A percentile compares a stretch with the other conserved stretches of the same genome.
Evolutionary conservation across 2,329 filamentous ascomycete genomes (phyloP).

Genomic region (Aspergillus texensis): DNA sequence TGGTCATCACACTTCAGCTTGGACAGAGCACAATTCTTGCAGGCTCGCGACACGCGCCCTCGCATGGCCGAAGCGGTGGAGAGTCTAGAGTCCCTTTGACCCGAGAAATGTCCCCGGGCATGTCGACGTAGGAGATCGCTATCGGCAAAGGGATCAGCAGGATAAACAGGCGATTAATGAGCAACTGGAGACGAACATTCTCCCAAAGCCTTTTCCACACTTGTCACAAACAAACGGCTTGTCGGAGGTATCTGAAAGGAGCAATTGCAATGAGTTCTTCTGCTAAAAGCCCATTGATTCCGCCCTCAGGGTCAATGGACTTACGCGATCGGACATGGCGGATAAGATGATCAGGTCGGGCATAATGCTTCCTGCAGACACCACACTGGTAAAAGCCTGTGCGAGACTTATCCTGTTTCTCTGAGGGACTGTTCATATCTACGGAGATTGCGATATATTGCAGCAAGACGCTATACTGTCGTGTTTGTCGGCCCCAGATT

Average conservation of each 20-base stretch:
- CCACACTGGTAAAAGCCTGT: conserved; percentile 51
- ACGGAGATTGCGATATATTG: neutral
- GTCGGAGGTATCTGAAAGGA: conserved; percentile 17
- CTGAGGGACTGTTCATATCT: neutral
- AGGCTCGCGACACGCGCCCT: conserved; percentile 52
- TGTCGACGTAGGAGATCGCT: neutral
- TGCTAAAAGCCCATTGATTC: neutral
- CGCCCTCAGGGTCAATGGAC: conserved; percentile 17
- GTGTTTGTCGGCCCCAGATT: neutral
- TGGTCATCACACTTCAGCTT: conserved; percentile 59
- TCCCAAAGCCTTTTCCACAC: conserved; percentile 36
- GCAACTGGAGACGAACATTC: conserved; percentile 26
- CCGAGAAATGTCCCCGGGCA: neutral
- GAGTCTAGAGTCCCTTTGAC: conserved; percentile 18
- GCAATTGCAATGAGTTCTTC: neutral
- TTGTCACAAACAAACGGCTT: conserved; percentile 37
- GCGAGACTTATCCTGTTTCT: neutral
- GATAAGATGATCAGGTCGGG: conserved; percentile 55
- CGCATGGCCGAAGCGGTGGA: conserved; percentile 23
- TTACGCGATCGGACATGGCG: conserved; percentile 56
- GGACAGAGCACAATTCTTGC: conserved; percentile 54
- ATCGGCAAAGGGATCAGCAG: neutral
- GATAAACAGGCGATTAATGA: neutral
- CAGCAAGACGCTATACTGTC: neutral
- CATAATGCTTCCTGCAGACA: conserved; percentile 56